A percentile compares a stretch with the other conserved stretches of the same genome.
phyloP scores from a whole-genome alignment of 192 early-diverging fungal species.

The Diversispora eburnea region DNA sequence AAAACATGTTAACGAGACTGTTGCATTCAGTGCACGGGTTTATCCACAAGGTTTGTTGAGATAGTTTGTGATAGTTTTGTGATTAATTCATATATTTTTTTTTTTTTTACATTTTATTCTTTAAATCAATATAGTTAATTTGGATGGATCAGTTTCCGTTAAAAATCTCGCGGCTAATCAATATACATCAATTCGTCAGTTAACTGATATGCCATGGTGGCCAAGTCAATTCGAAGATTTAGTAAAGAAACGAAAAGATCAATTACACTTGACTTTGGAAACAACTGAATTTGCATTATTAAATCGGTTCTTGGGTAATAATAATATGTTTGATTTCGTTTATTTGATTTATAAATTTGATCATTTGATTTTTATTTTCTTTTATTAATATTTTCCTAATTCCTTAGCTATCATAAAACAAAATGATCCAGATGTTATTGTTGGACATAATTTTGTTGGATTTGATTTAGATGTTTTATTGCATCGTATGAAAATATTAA shows the following conservation, averaged over 20 bases:
- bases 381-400: background rate
- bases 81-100: background rate
- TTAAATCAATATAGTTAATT: conserved; percentile 35
- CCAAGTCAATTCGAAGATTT: conserved; percentile 74
- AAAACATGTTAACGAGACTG: conserved; percentile 87
- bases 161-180: conserved; percentile 40
- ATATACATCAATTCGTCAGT: conserved; percentile 71
- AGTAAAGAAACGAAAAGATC: background rate
- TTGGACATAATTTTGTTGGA: conserved; percentile 96
- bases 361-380: background rate
- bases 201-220: conserved; percentile 61
- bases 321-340: background rate
- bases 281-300: conserved; percentile 75
- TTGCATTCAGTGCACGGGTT: conserved; percentile 68
- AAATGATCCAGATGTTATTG: conserved; percentile 88
- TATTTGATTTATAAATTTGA: background rate
- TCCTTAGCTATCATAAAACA: conserved; percentile 62
- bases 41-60: conserved; percentile 58
- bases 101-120: background rate
- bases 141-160: conserved; percentile 50
- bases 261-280: conserved; percentile 21
- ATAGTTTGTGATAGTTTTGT: background rate
- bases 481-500: conserved; percentile 86
- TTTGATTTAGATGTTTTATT: conserved; percentile 92
- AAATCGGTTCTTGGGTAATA: conserved; percentile 64